Evolutionary conservation across 2,329 filamentous ascomycete species (phyloP).

Genomic region (Akanthomyces uredinophilus): DNA sequence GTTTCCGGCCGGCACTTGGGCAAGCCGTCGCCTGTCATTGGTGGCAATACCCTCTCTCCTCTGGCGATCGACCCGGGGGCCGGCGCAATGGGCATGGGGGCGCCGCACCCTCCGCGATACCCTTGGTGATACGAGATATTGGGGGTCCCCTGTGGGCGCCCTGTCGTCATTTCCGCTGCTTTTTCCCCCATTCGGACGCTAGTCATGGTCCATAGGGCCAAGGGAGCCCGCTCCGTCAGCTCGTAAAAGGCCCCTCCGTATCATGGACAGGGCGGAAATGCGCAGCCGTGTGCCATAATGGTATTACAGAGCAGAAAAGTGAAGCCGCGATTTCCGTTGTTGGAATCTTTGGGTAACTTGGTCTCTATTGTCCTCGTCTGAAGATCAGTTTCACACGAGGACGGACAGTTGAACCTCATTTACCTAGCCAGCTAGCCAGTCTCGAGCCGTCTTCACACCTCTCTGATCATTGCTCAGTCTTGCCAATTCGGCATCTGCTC

Average conservation of each 20-base stretch:
- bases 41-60: neutral
- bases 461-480: no score
- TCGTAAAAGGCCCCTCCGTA: neutral
- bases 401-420: no score
- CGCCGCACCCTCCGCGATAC: neutral
- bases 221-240: neutral
- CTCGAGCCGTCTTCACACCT: no score
- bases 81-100: neutral
- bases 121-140: conserved; percentile 8
- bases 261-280: no score
- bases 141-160: neutral
- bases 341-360: no score
- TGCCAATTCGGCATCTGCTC: no score
- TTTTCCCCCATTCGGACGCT: neutral
- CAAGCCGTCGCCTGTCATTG: neutral
- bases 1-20: neutral
- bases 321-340: no score
- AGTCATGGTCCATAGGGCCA: neutral
- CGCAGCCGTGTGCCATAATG: neutral
- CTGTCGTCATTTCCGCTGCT: neutral
- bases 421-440: no score
- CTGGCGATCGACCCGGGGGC: neutral
- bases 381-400: no score
- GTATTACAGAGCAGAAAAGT: no score
- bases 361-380: no score